phyloP scores from a whole-genome alignment of 1,139 yeast genomes.

The Blastobotrys proliferans region DNA sequence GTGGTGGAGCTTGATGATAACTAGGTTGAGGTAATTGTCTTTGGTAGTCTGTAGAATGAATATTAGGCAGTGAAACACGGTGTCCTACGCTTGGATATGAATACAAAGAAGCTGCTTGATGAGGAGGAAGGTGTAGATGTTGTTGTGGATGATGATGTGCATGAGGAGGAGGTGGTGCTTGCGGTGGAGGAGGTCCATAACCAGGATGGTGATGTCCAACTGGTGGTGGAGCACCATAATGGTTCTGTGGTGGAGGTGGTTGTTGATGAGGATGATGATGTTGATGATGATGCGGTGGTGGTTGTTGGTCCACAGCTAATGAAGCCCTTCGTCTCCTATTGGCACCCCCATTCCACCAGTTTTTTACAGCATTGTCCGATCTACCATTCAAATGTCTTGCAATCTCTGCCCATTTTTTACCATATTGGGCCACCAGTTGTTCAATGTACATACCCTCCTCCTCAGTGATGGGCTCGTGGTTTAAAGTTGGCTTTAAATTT shows the following conservation, averaged over 20 bases:
- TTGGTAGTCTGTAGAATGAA: slow-evolving; percentile 22
- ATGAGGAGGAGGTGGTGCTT: slow-evolving; percentile 9
- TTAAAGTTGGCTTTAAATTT: slow-evolving; percentile 78
- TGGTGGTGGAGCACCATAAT: background rate
- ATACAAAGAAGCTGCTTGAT: slow-evolving; percentile 2
- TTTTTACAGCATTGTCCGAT: slow-evolving; percentile 85
- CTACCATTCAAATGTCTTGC: slow-evolving; percentile 84
- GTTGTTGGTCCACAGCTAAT: slow-evolving; percentile 18
- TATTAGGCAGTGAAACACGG: slow-evolving; percentile 30
- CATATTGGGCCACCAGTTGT: slow-evolving; percentile 70
- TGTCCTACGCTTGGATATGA: slow-evolving; percentile 23
- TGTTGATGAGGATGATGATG: slow-evolving; percentile 16
- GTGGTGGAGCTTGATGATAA: background rate
- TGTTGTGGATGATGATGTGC: slow-evolving; percentile 11
- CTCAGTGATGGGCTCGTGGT: slow-evolving; percentile 74
- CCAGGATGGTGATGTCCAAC: background rate
- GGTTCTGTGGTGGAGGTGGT: slow-evolving; percentile 15
- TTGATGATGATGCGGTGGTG: slow-evolving; percentile 14
- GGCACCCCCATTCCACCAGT: slow-evolving; percentile 97
- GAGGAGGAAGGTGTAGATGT: slow-evolving; percentile 12
- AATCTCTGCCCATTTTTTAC: slow-evolving; percentile 93
- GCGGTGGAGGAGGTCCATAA: slow-evolving; percentile 1
- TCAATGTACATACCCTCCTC: slow-evolving; percentile 85
- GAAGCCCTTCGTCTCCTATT: slow-evolving; percentile 64
- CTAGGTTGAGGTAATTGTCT: background rate